Percentiles rank a stretch among this genome's conserved stretches.
Conservation (phyloP, 306 rosid species). For the Dicorynia guianensis region DNA sequence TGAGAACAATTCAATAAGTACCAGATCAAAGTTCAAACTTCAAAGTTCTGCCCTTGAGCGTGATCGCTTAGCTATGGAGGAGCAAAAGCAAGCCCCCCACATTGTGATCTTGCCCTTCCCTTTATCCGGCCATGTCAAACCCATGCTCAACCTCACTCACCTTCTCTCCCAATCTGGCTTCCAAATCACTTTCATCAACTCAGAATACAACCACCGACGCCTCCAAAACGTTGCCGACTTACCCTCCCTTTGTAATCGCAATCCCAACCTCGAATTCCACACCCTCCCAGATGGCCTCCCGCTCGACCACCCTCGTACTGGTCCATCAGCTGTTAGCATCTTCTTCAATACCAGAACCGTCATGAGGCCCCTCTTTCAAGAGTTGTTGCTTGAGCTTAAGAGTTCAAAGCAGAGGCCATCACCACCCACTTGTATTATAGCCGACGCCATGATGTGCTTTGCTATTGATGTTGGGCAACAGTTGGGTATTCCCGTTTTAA, state of each 20-base stretch:
- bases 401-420: no score
- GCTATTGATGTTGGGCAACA: no score
- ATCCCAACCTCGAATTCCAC: not conserved
- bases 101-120: not conserved
- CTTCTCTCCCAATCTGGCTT: constrained; percentile 5
- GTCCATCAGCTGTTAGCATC: no score
- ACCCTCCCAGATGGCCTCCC: constrained; percentile 28
- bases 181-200: constrained; percentile 7
- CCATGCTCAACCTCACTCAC: constrained; percentile 9
- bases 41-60: no score
- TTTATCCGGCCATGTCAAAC: constrained; percentile 34
- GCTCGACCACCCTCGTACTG: not conserved
- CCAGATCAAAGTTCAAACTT: no score
- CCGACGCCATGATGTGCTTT: not conserved
- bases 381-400: not conserved
- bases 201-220: constrained; percentile 7
- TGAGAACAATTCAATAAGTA: no score
- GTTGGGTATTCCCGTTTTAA: no score
- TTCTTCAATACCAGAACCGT: no score
- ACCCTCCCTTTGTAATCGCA: not conserved
- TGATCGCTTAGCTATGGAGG: no score
- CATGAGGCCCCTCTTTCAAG: not conserved
- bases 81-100: constrained; percentile 3
- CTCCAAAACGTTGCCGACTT: not conserved
- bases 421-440: constrained; percentile 8